These are phyloP conservation scores for Phylloporus sp. DNA, from an alignment of 768 basidiomycete genomes.

Conservation along the genomic window DNA sequence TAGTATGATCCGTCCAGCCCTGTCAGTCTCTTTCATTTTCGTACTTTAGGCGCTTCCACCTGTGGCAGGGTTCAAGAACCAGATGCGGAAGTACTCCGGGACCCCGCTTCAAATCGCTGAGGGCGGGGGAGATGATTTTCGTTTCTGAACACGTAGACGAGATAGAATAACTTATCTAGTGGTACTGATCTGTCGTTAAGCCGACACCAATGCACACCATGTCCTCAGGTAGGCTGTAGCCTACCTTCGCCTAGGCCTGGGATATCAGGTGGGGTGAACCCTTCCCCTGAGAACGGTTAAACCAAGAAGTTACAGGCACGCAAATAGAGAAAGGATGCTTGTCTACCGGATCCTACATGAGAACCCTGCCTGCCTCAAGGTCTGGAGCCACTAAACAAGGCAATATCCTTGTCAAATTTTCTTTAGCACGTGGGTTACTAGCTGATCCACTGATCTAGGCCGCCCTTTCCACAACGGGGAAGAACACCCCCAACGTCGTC, in stretches of 20 bases:
- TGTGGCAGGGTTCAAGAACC: not conserved
- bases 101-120: not conserved
- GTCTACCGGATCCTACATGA: conserved; percentile 19
- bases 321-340: conserved; percentile 2
- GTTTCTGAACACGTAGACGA: not conserved
- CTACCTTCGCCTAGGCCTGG: not conserved
- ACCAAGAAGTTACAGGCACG: conserved; percentile 3
- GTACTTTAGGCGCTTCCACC: not conserved
- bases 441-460: conserved; percentile 13
- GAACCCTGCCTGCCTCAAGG: conserved; percentile 12
- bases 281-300: conserved; percentile 13
- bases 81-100: not conserved
- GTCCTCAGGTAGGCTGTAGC: conserved; percentile 2
- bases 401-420: conserved; percentile 7
- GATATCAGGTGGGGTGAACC: conserved; percentile 3
- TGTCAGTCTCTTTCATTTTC: not conserved
- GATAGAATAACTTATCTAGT: not conserved
- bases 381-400: conserved; percentile 14
- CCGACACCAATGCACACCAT: not conserved
- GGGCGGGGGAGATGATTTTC: not conserved
- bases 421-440: not conserved
- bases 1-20: not conserved
- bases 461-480: conserved; percentile 9
- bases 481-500: conserved; percentile 19
- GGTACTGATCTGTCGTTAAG: not conserved